Base-by-base conservation (phyloP, 805 yeast genomes). In the Spathaspora sp. region DNA sequence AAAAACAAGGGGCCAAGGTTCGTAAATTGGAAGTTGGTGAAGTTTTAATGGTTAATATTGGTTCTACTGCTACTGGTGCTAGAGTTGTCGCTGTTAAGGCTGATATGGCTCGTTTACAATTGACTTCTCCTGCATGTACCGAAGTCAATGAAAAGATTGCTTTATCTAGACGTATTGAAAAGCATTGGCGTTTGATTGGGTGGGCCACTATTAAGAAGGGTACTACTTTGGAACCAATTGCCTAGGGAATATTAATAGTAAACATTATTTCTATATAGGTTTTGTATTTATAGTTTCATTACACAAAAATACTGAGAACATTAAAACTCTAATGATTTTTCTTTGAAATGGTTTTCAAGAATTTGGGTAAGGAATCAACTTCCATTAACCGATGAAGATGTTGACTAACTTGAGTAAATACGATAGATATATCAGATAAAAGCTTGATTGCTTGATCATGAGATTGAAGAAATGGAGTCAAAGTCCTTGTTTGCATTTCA, bases 111-210 rank as follows among this genome's bases (percentile, higher is more conserved):
- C 89, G 97, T 81, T 81, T 94, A 66, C 91, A 90, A 68, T 82
- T 94, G 68, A 93, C 98, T 46, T 86, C 97, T 46, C 99, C 99
- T 51, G 99, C 98, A 47, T 94, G 99, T 85, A 93, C 99, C 39
- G 97, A 93, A 78, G 81, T 93, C 48, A 89, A 96, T 61, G 99
- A 94, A 78, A 93, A 94, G 86, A 93, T 94, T 72, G 99, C 99
- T 40, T 79, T 94, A 67, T 91, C 97, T 44, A 89, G 99, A 82
- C 92, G 99, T 83, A 94, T 94, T 64, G 99, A 94, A 70, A 93
- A 93, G 83, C 99, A 94, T 74, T 94, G 97, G 97, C 94, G 99
- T 82, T 81, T 94, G 70, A 94, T 94, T 76, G 99, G 99, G 64
- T 94, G 99, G 99, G 99, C 99, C 62, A 91, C 97, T 48, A 93